Percentiles rank a stretch among this genome's conserved stretches.
phyloP scores from a whole-genome alignment of 495 filamentous ascomycete species.

The Penicillium longicatenatum region DNA sequence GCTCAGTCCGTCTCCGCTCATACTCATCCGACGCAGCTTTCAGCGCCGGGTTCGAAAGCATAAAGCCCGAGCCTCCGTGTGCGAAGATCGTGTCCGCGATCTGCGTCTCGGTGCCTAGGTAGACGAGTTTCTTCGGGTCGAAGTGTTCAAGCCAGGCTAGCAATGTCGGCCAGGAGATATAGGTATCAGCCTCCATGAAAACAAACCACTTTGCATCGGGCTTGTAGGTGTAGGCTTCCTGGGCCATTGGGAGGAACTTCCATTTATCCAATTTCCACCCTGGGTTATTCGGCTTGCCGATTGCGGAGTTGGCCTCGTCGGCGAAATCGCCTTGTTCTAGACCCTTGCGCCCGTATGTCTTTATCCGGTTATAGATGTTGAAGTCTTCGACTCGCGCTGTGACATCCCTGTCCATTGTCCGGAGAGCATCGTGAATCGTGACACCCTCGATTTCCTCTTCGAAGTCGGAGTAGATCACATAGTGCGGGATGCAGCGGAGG shows the following conservation, averaged over 20 bases:
- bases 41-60: constrained; percentile 60
- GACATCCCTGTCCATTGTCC: constrained; percentile 38
- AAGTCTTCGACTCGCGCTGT: constrained; percentile 48
- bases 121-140: constrained; percentile 52
- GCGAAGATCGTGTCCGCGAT: constrained; percentile 59
- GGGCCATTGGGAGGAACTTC: constrained; percentile 60
- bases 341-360: constrained; percentile 39
- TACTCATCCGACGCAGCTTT: constrained; percentile 46
- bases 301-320: constrained; percentile 47
- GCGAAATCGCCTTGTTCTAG: constrained; percentile 42
- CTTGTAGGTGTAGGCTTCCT: constrained; percentile 43
- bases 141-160: constrained; percentile 56
- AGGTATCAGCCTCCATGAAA: constrained; percentile 71
- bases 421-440: constrained; percentile 51
- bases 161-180: constrained; percentile 63
- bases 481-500: constrained; percentile 54
- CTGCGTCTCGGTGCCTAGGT: constrained; percentile 61
- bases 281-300: constrained; percentile 50
- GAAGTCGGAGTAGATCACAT: constrained; percentile 58
- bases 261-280: constrained; percentile 62
- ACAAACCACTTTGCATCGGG: constrained; percentile 65
- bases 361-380: constrained; percentile 53
- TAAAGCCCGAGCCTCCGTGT: constrained; percentile 69
- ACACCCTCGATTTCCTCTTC: constrained; percentile 50
- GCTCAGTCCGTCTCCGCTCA: constrained; percentile 45